phyloP scores from a whole-genome alignment of 1,284 basidiomycete genomes.

The Exsudoporus floridanus region DNA sequence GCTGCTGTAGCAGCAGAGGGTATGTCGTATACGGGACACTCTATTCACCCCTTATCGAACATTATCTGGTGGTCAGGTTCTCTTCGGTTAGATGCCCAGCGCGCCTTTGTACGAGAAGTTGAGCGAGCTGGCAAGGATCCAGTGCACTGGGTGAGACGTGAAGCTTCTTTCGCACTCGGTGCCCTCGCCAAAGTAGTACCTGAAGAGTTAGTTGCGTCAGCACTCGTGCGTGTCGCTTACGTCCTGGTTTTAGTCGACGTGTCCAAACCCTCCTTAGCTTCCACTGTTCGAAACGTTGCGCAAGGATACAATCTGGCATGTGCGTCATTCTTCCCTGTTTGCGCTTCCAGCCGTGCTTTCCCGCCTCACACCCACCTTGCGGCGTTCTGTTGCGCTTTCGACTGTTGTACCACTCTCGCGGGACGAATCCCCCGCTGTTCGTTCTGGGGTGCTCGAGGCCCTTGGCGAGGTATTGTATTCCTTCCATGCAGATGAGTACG shows the following conservation, averaged over 20 bases:
- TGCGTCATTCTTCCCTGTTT: slow-evolving; percentile 87
- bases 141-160: slow-evolving; percentile 83
- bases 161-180: slow-evolving; percentile 88
- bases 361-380: slow-evolving; percentile 55
- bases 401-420: slow-evolving; percentile 62
- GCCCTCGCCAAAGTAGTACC: slow-evolving; percentile 85
- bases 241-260: slow-evolving; percentile 3
- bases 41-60: slow-evolving; percentile 5
- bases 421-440: slow-evolving; percentile 72
- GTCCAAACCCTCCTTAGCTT: slow-evolving; percentile 47
- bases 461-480: slow-evolving; percentile 90
- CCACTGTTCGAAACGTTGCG: slow-evolving; percentile 76
- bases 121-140: slow-evolving; percentile 76
- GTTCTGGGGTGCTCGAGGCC: slow-evolving; percentile 82
- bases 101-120: slow-evolving; percentile 80
- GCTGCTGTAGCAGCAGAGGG: slow-evolving; percentile 79
- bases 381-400: slow-evolving; percentile 62
- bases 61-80: slow-evolving; percentile 46
- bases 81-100: slow-evolving; percentile 58
- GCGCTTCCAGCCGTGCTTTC: slow-evolving; percentile 80
- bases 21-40: slow-evolving; percentile 36
- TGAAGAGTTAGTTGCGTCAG: slow-evolving; percentile 60
- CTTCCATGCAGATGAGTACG: slow-evolving; percentile 69
- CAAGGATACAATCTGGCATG: slow-evolving; percentile 76
- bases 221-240: slow-evolving; percentile 55